Percentiles rank a stretch among this genome's conserved stretches.
These are phyloP conservation scores for Mangifera indica DNA, from an alignment of 345 rosid species.

Conservation along the genomic window DNA sequence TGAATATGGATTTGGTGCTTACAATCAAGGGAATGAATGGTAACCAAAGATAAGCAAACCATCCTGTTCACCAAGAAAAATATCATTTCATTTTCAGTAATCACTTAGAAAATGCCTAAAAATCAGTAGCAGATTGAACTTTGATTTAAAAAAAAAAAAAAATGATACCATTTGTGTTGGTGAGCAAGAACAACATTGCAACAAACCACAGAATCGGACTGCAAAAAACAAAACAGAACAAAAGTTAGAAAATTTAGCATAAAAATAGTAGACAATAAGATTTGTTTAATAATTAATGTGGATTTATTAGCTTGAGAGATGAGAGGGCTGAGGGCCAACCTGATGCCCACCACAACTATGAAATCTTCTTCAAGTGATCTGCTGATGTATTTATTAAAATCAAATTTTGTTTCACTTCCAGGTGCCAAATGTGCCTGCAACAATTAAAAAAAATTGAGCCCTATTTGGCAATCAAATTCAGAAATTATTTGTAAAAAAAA, in stretches of 20 bases:
- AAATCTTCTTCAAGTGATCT: constrained; percentile 91
- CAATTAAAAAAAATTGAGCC: not conserved
- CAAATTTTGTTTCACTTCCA: constrained; percentile 60
- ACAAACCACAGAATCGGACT: constrained; percentile 78
- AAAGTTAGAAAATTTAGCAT: no score
- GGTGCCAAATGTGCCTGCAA: constrained; percentile 90
- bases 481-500: not conserved
- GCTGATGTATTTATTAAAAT: constrained; percentile 77
- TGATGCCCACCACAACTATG: constrained; percentile 83
- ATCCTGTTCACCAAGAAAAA: constrained; percentile 43
- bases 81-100: not conserved
- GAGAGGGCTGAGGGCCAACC: constrained; percentile 35
- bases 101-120: not conserved
- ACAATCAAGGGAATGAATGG: constrained; percentile 83
- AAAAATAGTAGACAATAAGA: no score
- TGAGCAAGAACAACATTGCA: constrained; percentile 63
- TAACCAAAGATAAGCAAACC: constrained; percentile 66
- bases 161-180: constrained; percentile 67
- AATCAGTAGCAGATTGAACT: not conserved
- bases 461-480: not conserved
- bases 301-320: not conserved
- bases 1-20: constrained; percentile 31
- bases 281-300: not conserved
- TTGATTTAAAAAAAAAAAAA: no score
- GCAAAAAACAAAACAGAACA: constrained; percentile 30